These are phyloP conservation scores for Wallacemonas sp. DNA, from an alignment of 208 protist genomes.

Conservation along the genomic window DNA sequence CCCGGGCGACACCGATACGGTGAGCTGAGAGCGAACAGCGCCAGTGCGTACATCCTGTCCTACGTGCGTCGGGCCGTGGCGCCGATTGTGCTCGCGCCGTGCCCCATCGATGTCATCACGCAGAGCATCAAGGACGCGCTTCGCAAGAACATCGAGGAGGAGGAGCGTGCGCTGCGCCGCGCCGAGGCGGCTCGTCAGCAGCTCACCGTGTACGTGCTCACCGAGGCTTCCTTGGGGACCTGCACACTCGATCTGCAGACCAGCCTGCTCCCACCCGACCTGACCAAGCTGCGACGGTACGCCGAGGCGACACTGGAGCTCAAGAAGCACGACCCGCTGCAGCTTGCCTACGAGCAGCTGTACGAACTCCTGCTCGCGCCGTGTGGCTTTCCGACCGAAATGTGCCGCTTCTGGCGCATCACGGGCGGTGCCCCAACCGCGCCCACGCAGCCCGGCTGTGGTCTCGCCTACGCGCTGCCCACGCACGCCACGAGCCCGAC, in stretches of 20 bases:
- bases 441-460: not conserved
- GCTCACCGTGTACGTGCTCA: constrained; percentile 52
- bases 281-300: constrained; percentile 18
- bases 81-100: constrained; percentile 51
- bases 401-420: constrained; percentile 49
- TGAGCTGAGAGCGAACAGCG: constrained; percentile 19
- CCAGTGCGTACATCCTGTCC: constrained; percentile 82
- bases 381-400: not conserved
- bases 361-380: constrained; percentile 16
- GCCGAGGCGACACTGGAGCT: constrained; percentile 52
- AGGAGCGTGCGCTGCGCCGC: constrained; percentile 40
- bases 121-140: constrained; percentile 58
- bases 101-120: constrained; percentile 61
- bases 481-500: not conserved
- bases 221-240: constrained; percentile 39
- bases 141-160: constrained; percentile 51
- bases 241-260: constrained; percentile 41
- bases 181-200: constrained; percentile 43
- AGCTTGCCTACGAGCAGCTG: constrained; percentile 49
- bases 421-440: not conserved
- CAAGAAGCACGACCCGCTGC: constrained; percentile 49
- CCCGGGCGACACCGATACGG: constrained; percentile 18
- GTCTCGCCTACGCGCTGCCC: not conserved
- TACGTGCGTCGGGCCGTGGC: constrained; percentile 81
- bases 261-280: constrained; percentile 55